Evolutionary conservation across 441 rosid genomes (phyloP).

Genomic region (Capsella rubella): DNA sequence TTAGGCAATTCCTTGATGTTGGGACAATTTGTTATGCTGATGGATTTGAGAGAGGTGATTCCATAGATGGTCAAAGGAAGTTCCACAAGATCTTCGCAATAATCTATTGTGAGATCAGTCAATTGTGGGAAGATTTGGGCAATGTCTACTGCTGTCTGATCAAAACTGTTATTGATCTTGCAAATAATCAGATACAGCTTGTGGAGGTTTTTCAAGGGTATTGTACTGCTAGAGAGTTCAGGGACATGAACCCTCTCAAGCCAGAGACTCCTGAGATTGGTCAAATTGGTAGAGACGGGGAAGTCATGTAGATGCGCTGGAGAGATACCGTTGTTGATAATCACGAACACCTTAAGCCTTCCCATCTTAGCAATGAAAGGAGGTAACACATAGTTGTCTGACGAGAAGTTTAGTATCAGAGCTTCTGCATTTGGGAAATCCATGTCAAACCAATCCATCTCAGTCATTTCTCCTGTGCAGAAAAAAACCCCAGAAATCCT

Average conservation of each 20-base stretch:
- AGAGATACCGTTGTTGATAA: not conserved
- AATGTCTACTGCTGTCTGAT: not conserved
- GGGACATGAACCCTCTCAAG: not conserved
- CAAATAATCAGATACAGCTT: not conserved
- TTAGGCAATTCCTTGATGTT: not conserved
- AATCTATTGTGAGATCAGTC: not conserved
- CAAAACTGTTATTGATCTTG: not conserved
- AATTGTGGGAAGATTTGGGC: not conserved
- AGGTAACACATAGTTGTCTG: not conserved
- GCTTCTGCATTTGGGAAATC: not conserved
- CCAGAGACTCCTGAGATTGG: not conserved
- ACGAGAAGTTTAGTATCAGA: not conserved
- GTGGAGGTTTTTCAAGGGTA: not conserved
- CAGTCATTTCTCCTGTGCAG: not conserved
- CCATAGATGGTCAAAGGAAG: not conserved
- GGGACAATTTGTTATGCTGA: not conserved
- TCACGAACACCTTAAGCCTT: not conserved
- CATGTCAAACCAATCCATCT: not conserved
- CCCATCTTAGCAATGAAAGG: slow-evolving; percentile 3
- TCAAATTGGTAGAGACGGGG: not conserved
- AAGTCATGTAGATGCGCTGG: slow-evolving; percentile 1
- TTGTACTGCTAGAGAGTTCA: not conserved
- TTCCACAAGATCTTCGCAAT: not conserved
- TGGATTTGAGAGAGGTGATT: not conserved
- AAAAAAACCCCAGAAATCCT: not conserved